These are phyloP conservation scores for Boletellus sp. DNA, from an alignment of 768 basidiomycete species.

Conservation along the genomic window DNA sequence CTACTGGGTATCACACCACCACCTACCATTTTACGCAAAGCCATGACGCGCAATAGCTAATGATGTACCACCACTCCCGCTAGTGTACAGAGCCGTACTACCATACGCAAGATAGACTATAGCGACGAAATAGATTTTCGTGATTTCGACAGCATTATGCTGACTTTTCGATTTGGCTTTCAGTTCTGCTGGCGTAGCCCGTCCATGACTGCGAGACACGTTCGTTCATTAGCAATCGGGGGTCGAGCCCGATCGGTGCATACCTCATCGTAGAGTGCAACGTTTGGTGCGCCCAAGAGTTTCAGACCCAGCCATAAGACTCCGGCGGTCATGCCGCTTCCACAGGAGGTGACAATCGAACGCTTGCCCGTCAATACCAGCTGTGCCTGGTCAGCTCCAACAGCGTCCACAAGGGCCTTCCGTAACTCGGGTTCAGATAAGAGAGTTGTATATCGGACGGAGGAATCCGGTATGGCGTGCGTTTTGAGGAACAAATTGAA, in stretches of 20 bases:
- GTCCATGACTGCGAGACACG: constrained; percentile 80
- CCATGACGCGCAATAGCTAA: constrained; percentile 17
- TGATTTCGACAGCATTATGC: constrained; percentile 9
- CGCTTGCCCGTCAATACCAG: constrained; percentile 57
- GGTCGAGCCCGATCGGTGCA: constrained; percentile 19
- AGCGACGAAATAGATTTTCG: constrained; percentile 3
- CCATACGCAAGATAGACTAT: constrained; percentile 6
- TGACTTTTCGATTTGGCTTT: constrained; percentile 69
- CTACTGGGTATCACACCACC: constrained; percentile 11
- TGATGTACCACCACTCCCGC: constrained; percentile 30
- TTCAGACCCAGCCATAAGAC: constrained; percentile 92
- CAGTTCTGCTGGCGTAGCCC: constrained; percentile 76
- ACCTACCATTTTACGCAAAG: constrained; percentile 11
- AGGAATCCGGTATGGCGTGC: constrained; percentile 31
- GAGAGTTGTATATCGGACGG: constrained; percentile 55
- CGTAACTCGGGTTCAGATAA: constrained; percentile 56
- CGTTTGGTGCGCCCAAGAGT: constrained; percentile 54
- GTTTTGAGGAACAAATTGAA: constrained; percentile 69
- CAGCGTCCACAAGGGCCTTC: constrained; percentile 53
- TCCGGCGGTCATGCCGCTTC: constrained; percentile 98
- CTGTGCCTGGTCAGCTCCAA: constrained; percentile 57
- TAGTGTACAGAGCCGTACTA: constrained; percentile 18
- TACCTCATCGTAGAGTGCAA: constrained; percentile 94
- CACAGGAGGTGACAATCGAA: constrained; percentile 74
- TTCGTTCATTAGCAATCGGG: constrained; percentile 16